Percentiles rank a stretch among this genome's conserved stretches.
Evolutionary conservation across 106 monocot genomes (phyloP).

Genomic region (Apostasia shenzhenica): DNA sequence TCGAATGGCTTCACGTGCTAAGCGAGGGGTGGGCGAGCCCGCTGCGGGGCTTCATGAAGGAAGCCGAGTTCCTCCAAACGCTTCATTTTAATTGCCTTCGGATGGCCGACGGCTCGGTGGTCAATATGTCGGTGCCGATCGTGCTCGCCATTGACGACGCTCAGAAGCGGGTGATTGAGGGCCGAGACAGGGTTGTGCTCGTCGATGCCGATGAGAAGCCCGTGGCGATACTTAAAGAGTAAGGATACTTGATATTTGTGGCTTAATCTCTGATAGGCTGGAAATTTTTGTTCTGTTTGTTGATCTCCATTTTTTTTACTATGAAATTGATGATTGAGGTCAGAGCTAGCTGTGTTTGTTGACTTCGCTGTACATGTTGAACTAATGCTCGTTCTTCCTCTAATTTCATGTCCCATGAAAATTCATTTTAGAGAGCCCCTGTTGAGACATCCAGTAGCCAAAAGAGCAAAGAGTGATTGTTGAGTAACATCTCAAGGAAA

Average conservation of each 20-base stretch:
- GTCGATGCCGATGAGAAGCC: constrained; percentile 31
- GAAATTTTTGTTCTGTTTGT: neutral
- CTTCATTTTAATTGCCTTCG: constrained; percentile 98
- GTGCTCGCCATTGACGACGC: constrained; percentile 82
- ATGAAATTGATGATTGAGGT: too few species aligned
- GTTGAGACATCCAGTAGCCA: too few species aligned
- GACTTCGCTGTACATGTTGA: too few species aligned
- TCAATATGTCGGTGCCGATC: constrained; percentile 97
- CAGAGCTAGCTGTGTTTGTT: too few species aligned
- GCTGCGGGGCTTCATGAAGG: constrained; percentile 89
- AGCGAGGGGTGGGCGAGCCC: constrained; percentile 99
- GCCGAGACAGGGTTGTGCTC: constrained; percentile 35
- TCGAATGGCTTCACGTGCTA: constrained; percentile 93
- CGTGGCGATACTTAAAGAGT: constrained; percentile 67
- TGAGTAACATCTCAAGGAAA: too few species aligned
- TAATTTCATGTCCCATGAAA: too few species aligned
- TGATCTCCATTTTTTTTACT: neutral
- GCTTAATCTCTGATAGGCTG: too few species aligned
- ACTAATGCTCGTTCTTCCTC: too few species aligned
- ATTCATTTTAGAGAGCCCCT: too few species aligned
- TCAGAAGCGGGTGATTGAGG: constrained; percentile 59
- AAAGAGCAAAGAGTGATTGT: too few species aligned
- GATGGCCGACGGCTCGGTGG: constrained; percentile 45
- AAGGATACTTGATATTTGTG: constrained; percentile 11
- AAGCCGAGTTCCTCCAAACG: constrained; percentile 99